These are phyloP conservation scores for Coprinellus micaceus DNA, from an alignment of 768 basidiomycete species.

Conservation along the genomic window DNA sequence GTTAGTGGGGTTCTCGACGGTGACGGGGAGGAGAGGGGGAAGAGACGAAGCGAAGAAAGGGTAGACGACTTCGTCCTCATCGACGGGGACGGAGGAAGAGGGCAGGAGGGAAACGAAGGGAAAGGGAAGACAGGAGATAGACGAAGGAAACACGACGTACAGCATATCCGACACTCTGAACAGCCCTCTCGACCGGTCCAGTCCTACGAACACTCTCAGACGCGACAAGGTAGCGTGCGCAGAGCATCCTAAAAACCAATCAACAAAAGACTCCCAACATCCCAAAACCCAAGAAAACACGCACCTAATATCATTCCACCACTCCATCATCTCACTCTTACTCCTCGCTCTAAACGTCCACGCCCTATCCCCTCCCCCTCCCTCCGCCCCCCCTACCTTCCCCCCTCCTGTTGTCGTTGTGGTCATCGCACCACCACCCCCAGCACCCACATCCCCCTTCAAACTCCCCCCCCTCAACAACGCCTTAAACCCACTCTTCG, in stretches of 20 bases:
- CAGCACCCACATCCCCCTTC: not conserved
- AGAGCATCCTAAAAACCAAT: conserved; percentile 59
- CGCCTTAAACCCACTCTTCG: not conserved
- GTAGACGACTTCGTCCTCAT: too few relatives aligned
- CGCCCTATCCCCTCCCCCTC: conserved; percentile 46
- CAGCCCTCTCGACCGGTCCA: conserved; percentile 90
- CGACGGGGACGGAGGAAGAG: too few relatives aligned
- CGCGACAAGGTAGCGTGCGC: conserved; percentile 89
- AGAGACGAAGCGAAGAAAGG: too few relatives aligned
- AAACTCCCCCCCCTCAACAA: not conserved
- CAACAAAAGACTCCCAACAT: too few relatives aligned
- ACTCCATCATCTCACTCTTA: conserved; percentile 98
- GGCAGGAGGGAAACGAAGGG: too few relatives aligned
- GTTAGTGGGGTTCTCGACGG: too few relatives aligned
- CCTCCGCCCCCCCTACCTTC: conserved; percentile 25
- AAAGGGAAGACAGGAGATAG: too few relatives aligned
- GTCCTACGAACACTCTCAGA: conserved; percentile 90
- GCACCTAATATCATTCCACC: conserved; percentile 89
- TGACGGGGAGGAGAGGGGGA: conserved; percentile 40
- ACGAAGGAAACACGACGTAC: conserved; percentile 32
- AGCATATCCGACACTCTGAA: conserved; percentile 83
- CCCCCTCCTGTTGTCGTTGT: too few relatives aligned
- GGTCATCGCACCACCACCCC: too few relatives aligned
- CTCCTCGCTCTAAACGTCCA: conserved; percentile 89
- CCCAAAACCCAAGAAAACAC: too few relatives aligned